Evolutionary conservation across 768 basidiomycete genomes (phyloP), one percentile per base, ranked within the genome.

Genomic region (Leccinum disarticulatum): DNA sequence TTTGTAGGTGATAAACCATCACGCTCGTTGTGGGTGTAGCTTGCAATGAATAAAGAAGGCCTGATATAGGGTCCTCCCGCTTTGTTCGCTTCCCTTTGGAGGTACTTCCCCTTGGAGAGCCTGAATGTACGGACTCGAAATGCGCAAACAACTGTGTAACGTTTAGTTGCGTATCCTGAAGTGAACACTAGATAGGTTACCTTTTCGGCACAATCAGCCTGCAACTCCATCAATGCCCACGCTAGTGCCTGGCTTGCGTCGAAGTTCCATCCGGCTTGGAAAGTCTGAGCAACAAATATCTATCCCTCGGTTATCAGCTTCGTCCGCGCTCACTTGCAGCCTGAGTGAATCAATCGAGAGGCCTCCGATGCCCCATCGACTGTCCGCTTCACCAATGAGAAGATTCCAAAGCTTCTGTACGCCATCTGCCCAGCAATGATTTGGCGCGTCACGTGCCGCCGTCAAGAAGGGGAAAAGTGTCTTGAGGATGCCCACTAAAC

Each of bases 201-300:
- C 77, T 86, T 83, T 54, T 80, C 80, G 4, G 85, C 80, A 68
- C 88, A 90, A 70, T 93, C 91, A 3, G 92, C 90, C 60, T 91
- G 89, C 22, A 95, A 75, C 70, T 93, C 87, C 6, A 94, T 74
- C 6, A 88, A 77, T 6, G 85, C 82, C 95, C 95, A 97, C 0
- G 87, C 79, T 33, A 91, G 72, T 1, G 90, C 91, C 70, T 93
- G 88, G 19, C 70, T 77, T 0, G 79, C 61, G 60, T 85, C 84
- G 66, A 98, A 93, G 64, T 84, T 82, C 77, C 80, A 83, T 6
- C 91, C 93, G 46, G 87, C 81, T 55, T 86, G 78, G 70, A 93
- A 92, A 1, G 90, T 90, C 27, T 71, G 76, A 0, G 86, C 81
- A 27, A 80, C 71, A 63, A 93, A 95, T n/a, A n/a, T n/a, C n/a